A percentile compares a stretch with the other conserved stretches of the same genome.
These are phyloP conservation scores for Penicillium sp. DNA, from an alignment of 2,329 filamentous ascomycete genomes.

Conservation along the genomic window DNA sequence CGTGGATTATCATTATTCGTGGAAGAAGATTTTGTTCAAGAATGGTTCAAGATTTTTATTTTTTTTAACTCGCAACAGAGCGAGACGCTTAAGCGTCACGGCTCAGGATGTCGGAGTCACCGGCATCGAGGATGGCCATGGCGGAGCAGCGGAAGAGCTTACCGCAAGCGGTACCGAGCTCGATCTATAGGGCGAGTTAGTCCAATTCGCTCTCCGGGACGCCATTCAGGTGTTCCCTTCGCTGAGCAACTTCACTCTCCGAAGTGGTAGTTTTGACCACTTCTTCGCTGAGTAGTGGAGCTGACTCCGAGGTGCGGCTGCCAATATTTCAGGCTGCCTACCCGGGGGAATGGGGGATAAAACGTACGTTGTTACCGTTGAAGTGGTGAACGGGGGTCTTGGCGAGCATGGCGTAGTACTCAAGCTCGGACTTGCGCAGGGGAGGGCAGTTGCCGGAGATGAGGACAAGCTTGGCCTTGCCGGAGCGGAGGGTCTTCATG, in stretches of 20 bases:
- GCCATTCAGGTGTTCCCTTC: constrained; percentile 23
- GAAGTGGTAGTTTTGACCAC: constrained; percentile 21
- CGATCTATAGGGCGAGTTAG: constrained; percentile 67
- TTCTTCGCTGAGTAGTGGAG: constrained; percentile 31
- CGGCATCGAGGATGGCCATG: constrained; percentile 95
- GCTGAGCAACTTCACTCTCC: constrained; percentile 33
- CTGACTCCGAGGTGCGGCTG: constrained; percentile 23
- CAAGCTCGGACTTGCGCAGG: constrained; percentile 96
- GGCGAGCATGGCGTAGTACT: constrained; percentile 90
- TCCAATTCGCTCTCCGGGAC: constrained; percentile 28
- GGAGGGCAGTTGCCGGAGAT: constrained; percentile 95
- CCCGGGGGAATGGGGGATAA: constrained; percentile 11
- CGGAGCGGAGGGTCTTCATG: constrained; percentile 86
- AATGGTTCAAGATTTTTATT: constrained; percentile 13
- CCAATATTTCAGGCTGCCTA: constrained; percentile 13
- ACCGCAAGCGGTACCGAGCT: constrained; percentile 96
- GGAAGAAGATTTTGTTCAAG: constrained; percentile 1
- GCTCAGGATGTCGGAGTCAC: constrained; percentile 92
- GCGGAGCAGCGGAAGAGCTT: constrained; percentile 99
- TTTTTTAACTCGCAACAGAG: constrained; percentile 10
- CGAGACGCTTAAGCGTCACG: constrained; percentile 20
- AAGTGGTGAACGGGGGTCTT: constrained; percentile 99
- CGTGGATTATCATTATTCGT: constrained; percentile 2
- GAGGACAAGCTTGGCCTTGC: constrained; percentile 99
- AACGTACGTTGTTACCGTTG: constrained; percentile 97